A percentile compares a stretch with the other conserved stretches of the same genome.
phyloP scores from a whole-genome alignment of 495 filamentous ascomycete genomes.

The Zalerion maritima region DNA sequence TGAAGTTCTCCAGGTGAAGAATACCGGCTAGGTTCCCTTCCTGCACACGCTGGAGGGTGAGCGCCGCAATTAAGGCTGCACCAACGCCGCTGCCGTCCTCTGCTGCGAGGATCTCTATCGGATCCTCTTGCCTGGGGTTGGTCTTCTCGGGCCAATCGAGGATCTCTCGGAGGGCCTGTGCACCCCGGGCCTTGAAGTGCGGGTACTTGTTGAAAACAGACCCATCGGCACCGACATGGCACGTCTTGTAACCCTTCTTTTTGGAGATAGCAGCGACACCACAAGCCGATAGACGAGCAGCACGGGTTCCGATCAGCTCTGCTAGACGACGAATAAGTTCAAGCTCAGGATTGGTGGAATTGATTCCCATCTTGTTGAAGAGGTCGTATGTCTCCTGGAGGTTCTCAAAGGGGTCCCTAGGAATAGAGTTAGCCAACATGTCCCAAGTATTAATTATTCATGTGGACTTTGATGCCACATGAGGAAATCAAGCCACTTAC shows the following conservation, averaged over 20 bases:
- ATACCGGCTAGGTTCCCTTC: conserved; percentile 69
- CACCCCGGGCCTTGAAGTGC: conserved; percentile 85
- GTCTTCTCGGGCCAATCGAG: conserved; percentile 70
- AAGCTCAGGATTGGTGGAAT: conserved; percentile 54
- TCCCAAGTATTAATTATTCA: conserved; percentile 1
- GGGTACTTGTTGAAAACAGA: conserved; percentile 98
- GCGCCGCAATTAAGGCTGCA: conserved; percentile 81
- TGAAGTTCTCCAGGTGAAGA: conserved; percentile 50
- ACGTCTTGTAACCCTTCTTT: conserved; percentile 77
- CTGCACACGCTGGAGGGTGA: conserved; percentile 77
- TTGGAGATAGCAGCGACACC: conserved; percentile 90
- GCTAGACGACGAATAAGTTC: conserved; percentile 77
- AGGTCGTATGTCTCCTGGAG: conserved; percentile 70
- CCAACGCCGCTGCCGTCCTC: conserved; percentile 97
- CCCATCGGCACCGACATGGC: conserved; percentile 91
- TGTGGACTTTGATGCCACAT: background rate
- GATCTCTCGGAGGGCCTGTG: conserved; percentile 80
- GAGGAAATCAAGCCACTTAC: conserved; percentile 23
- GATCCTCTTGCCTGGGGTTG: conserved; percentile 52
- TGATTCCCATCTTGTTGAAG: conserved; percentile 59
- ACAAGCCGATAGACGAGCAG: conserved; percentile 82
- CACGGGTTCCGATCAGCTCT: conserved; percentile 87
- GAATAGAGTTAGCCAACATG: background rate
- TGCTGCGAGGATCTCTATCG: conserved; percentile 69
- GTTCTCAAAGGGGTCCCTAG: conserved; percentile 84